Percentiles rank a stretch among this genome's conserved stretches.
Evolutionary conservation across 352 stramenopile species (phyloP).

Genomic region (Phytophthora nicotianae): DNA sequence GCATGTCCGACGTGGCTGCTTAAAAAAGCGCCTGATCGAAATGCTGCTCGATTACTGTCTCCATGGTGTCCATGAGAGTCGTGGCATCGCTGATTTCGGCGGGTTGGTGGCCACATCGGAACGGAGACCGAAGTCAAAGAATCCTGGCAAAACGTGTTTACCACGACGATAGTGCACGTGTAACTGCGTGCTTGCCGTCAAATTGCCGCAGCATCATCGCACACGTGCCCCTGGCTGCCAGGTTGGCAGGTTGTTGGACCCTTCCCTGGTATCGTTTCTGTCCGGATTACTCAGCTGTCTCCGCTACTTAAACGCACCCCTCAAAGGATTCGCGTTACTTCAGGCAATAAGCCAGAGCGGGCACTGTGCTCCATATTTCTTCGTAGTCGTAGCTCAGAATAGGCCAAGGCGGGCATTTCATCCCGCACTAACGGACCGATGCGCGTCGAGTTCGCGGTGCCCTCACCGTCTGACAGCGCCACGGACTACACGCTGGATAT

Average conservation of each 20-base stretch:
- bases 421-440: slow-evolving; percentile 32
- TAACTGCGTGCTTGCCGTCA: slow-evolving; percentile 6
- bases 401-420: slow-evolving; percentile 7
- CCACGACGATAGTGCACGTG: background rate
- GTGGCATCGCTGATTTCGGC: background rate
- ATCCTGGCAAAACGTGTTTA: too few relatives aligned
- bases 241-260: too few relatives aligned
- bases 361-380: background rate
- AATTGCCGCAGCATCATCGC: slow-evolving; percentile 20
- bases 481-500: slow-evolving; percentile 72
- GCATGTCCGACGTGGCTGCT: too few relatives aligned
- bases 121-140: background rate
- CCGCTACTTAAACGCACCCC: background rate
- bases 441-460: slow-evolving; percentile 75
- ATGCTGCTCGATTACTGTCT: background rate
- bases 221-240: too few relatives aligned
- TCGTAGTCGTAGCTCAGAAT: slow-evolving; percentile 19
- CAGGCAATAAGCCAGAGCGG: slow-evolving; percentile 12
- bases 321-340: slow-evolving; percentile 3
- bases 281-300: background rate
- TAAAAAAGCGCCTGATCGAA: too few relatives aligned
- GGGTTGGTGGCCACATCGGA: slow-evolving; percentile 16
- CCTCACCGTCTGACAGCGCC: slow-evolving; percentile 63
- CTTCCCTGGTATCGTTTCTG: background rate
- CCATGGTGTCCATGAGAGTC: background rate